Evolutionary conservation across 2,329 filamentous ascomycete species (phyloP), one percentile per base, ranked within the genome.

Genomic region (Xylaria sp.): DNA sequence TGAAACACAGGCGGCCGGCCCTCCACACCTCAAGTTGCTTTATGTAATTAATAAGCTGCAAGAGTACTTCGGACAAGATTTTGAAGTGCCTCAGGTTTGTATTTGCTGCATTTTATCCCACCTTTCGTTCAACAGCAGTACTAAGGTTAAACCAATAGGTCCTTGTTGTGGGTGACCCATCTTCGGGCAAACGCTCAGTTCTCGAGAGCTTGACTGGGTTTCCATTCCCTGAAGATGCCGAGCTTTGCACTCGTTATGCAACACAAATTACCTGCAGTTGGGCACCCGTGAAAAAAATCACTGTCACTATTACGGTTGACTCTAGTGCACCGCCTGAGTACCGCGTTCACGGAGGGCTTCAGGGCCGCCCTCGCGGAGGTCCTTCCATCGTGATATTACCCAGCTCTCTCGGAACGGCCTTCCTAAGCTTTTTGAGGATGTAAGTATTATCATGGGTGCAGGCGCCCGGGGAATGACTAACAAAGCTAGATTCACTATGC

Each of bases 161-260:
- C 68, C 90, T 90, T 37, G 92, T 94, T 7, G 91, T 94, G 9
- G 92, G 92, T 64, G 92, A 92, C 69, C 92, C 95, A 73, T 94
- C 90, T 0, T 92, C 91, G 45, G 92, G 92, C 71, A 96, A 96
- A 80, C 92, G 89, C 75, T 94, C 91, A 1, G 89, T 95, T 17
- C 80, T 95, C 31, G 91, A 95, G 73, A 93, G 78, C 17, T 64
- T 85, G 33, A 84, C 82, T 0, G 80, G 79, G 0, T 81, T 84
- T 35, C 76, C 78, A 0, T 83, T 84, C 40, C 82, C 82, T 4
- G 76, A 79, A 1, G 76, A 69, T 0, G 74, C 75, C 0, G 79
- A 75, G 0, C 77, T 83, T 1, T 83, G 83, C 47, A 84, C 83
- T 0, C 76, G 82, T 0, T 82, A 83, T 46, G 81, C 78, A 0